These are phyloP conservation scores for Scheffersomyces stambukii DNA, from an alignment of 1,139 yeast species.

Conservation along the genomic window DNA sequence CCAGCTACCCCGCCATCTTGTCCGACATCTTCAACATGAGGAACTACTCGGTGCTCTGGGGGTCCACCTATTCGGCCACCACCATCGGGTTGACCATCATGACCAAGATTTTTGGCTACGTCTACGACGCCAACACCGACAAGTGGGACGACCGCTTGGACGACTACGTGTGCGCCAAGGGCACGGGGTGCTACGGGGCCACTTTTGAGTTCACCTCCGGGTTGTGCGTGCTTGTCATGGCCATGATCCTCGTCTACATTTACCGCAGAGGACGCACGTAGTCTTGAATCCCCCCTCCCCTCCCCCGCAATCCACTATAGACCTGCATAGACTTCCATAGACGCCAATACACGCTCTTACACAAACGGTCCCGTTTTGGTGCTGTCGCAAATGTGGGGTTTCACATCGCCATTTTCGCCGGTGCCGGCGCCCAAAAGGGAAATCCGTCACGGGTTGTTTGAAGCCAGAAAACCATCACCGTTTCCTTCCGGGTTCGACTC, in stretches of 20 bases:
- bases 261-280: no score
- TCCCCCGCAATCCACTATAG: no score
- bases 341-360: no score
- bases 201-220: slow-evolving; percentile 34
- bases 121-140: slow-evolving; percentile 33
- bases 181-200: slow-evolving; percentile 34
- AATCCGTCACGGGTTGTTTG: no score
- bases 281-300: no score
- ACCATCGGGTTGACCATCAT: slow-evolving; percentile 33
- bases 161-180: slow-evolving; percentile 30
- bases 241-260: slow-evolving; percentile 22
- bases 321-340: no score
- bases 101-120: slow-evolving; percentile 38
- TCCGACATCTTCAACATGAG: slow-evolving; percentile 74
- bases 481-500: no score
- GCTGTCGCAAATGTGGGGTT: no score
- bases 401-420: no score
- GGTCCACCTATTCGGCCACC: slow-evolving; percentile 58
- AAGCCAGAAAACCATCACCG: no score
- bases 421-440: no score
- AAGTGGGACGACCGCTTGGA: slow-evolving; percentile 17
- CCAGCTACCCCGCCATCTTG: slow-evolving; percentile 75
- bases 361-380: no score
- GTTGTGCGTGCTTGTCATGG: slow-evolving; percentile 22
- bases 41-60: slow-evolving; percentile 80